Conservation (phyloP, 495 filamentous ascomycete genomes). For the Aspergillus heteromorphus region DNA sequence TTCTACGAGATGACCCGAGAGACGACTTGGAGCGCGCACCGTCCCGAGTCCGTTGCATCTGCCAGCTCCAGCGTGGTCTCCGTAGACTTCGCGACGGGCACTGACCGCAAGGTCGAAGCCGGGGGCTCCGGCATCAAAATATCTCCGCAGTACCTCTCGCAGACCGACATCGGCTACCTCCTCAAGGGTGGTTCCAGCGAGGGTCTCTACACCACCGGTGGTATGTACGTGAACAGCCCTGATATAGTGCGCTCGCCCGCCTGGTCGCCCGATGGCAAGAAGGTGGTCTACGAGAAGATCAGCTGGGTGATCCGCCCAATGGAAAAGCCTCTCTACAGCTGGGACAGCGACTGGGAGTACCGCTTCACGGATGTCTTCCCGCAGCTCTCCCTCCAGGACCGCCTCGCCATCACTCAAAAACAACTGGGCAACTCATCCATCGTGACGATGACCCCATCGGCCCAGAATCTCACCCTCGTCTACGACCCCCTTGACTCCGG, state of each 20-base stretch:
- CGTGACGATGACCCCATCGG: constrained; percentile 11
- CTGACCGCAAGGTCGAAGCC: constrained; percentile 13
- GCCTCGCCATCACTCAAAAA: constrained; percentile 23
- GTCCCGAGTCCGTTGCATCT: constrained; percentile 13
- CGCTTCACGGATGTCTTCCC: constrained; percentile 32
- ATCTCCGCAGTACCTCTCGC: constrained; percentile 21
- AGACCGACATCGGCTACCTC: constrained; percentile 20
- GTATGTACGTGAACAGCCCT: constrained; percentile 13
- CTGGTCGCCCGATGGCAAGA: constrained; percentile 25
- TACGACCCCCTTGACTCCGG: constrained; percentile 11
- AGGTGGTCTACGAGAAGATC: constrained; percentile 26
- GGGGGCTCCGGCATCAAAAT: constrained; percentile 18
- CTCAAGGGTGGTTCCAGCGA: constrained; percentile 17
- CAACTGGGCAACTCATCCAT: constrained; percentile 26
- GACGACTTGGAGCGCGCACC: constrained; percentile 25
- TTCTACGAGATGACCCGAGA: constrained; percentile 28
- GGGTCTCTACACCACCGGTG: constrained; percentile 20
- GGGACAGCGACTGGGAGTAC: constrained; percentile 29
- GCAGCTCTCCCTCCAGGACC: constrained; percentile 16
- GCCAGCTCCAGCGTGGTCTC: constrained; percentile 21
- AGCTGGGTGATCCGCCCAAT: constrained; percentile 20
- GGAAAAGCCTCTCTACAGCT: constrained; percentile 25
- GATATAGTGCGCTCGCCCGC: constrained; percentile 21
- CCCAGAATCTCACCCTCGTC: constrained; percentile 4
- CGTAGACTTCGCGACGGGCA: constrained; percentile 19